Base-by-base conservation (phyloP, 106 monocot species). In the Hemerocallis citrina region DNA sequence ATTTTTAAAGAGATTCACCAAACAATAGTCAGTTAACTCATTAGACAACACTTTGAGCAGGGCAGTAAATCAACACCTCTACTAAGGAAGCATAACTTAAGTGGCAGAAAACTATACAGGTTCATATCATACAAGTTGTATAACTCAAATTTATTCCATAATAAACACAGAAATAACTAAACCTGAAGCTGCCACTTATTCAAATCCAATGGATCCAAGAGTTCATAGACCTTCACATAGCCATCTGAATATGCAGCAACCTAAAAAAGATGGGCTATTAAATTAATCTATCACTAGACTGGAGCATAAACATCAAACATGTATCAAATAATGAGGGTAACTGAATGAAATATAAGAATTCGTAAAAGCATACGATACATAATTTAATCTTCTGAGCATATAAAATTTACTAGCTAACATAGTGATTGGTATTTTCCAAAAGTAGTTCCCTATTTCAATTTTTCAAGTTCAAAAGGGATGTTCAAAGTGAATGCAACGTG, bases 111-210 rank as follows among this genome's bases (percentile, higher is more conserved):
- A n/a, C n/a, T n/a, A n/a, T 20, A 31, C n/a, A 54, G 16, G 14
- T 54, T 54, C 19, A 49, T 49, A 11, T n/a, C 5, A 49, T 0
- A 21, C 25, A 25, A 24, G 8, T 17, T 1, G 46, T 17, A 4
- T 46, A 46, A 49, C 7, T 10, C 2, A 49, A 24, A 49, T 24
- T 25, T 49, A 49, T 17, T 46, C 20, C 0, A 22, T 19, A 22
- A 22, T 29, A 61, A 28, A 16, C 61, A 13, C 24, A 61, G 48
- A 35, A 62, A 49, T 35, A 34, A 29, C 55, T 8, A 40, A 73
- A 96, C 96, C 96, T 91, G 96, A 70, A 91, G 78, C 51, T 91
- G 96, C 84, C 91, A 96, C 48, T 91, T 96, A 42, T 79, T 79
- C 34, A 96, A 79, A 36, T 87, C 87, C 68, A 96, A 72, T 34